These are phyloP conservation scores for Xylaria sp. DNA, from an alignment of 2,329 filamentous ascomycete species.

Conservation along the genomic window DNA sequence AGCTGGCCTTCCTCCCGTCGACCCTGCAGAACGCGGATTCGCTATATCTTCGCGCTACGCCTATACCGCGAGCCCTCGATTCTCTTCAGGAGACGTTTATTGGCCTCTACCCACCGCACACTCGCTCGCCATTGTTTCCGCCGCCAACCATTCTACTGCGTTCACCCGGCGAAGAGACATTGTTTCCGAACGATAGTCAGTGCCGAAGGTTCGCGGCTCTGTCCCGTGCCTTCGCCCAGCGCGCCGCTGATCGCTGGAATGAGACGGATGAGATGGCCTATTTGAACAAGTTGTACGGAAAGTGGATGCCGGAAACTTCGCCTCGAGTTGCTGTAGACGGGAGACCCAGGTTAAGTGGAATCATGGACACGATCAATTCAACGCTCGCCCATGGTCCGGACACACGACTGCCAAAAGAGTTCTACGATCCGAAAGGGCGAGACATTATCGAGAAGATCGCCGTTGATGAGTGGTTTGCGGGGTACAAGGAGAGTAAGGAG, in stretches of 20 bases:
- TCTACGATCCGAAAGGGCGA: conserved; percentile 81
- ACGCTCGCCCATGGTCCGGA: conserved; percentile 84
- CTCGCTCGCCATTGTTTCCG: conserved; percentile 61
- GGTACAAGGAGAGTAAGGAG: conserved; percentile 84
- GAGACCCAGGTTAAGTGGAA: conserved; percentile 83
- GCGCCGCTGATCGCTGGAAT: conserved; percentile 80
- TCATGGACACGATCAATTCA: conserved; percentile 94
- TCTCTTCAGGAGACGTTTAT: conserved; percentile 80
- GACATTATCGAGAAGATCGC: conserved; percentile 78
- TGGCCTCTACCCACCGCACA: conserved; percentile 74
- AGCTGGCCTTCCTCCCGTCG: conserved; percentile 75
- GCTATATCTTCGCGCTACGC: conserved; percentile 79
- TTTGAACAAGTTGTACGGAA: conserved; percentile 78
- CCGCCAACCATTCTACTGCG: conserved; percentile 74
- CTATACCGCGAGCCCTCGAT: conserved; percentile 79
- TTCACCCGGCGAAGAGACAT: conserved; percentile 75
- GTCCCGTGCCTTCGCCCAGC: conserved; percentile 75
- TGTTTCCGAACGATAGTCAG: conserved; percentile 81
- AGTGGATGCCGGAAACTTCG: conserved; percentile 82
- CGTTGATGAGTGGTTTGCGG: conserved; percentile 92
- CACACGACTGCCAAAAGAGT: conserved; percentile 83
- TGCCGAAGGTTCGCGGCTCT: conserved; percentile 79
- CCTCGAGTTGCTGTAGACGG: conserved; percentile 83
- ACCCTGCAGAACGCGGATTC: conserved; percentile 64
- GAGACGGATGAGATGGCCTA: conserved; percentile 83